Percentiles rank a stretch among this genome's conserved stretches.
Evolutionary conservation across 2,329 filamentous ascomycete species (phyloP).

Genomic region (Rhynchosporium secalis): DNA sequence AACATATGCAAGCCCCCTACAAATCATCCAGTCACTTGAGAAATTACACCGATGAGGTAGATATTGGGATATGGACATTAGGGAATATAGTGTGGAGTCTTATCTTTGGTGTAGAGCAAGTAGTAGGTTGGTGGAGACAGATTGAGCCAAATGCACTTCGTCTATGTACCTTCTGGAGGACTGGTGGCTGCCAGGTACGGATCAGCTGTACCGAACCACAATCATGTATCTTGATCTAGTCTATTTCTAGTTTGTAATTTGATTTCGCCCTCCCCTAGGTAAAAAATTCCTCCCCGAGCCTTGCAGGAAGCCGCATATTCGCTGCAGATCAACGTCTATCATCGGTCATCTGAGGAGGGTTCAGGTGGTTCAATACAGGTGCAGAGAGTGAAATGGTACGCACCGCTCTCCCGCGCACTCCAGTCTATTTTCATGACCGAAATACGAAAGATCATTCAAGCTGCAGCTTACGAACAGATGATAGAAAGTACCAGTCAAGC

Average conservation of each 20-base stretch:
- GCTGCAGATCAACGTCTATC: neutral
- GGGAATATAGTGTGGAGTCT: neutral
- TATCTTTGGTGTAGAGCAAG: neutral
- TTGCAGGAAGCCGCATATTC: neutral
- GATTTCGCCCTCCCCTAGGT: neutral
- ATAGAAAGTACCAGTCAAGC: neutral
- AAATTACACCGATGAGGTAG: neutral
- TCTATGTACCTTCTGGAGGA: neutral
- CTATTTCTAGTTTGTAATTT: neutral
- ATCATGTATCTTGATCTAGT: neutral
- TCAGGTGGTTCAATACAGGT: neutral
- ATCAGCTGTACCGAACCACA: neutral
- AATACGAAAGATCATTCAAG: too few species aligned
- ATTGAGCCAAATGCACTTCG: neutral
- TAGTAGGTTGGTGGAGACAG: neutral
- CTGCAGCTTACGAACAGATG: neutral
- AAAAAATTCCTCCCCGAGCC: constrained; percentile 1
- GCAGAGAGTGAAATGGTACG: neutral
- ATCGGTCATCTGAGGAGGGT: neutral
- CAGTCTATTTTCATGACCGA: neutral
- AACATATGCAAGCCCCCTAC: neutral
- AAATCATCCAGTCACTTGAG: neutral
- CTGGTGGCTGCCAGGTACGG: neutral
- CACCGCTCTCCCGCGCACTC: neutral
- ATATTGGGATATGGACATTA: neutral